phyloP scores from a whole-genome alignment of 2,329 filamentous ascomycete species.

The Botrytis pseudocinerea region DNA sequence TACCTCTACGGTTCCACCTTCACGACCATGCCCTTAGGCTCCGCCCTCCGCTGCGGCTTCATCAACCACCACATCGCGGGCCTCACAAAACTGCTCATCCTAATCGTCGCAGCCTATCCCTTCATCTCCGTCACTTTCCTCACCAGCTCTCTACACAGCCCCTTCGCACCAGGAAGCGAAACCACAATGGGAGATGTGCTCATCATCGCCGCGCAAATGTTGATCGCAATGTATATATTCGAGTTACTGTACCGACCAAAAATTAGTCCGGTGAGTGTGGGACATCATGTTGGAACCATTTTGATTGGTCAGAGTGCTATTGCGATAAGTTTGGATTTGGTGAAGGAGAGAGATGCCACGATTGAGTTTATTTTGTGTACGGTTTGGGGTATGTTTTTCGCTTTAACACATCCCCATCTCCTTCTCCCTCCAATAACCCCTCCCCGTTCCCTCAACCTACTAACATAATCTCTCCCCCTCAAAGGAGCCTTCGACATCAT shows the following conservation, averaged over 20 bases:
- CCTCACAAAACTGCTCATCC: slow-evolving; percentile 44
- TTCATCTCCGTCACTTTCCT: slow-evolving; percentile 45
- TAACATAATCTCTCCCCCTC: neutral
- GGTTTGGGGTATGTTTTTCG: slow-evolving; percentile 36
- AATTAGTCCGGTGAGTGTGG: slow-evolving; percentile 45
- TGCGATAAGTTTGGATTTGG: slow-evolving; percentile 41
- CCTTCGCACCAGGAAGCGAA: slow-evolving; percentile 36
- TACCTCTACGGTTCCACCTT: slow-evolving; percentile 43
- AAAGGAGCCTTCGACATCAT: slow-evolving; percentile 49
- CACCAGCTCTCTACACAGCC: slow-evolving; percentile 39
- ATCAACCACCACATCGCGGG: slow-evolving; percentile 51
- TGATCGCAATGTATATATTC: slow-evolving; percentile 50
- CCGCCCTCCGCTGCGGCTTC: slow-evolving; percentile 45
- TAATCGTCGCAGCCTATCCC: slow-evolving; percentile 46
- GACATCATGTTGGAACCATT: slow-evolving; percentile 44
- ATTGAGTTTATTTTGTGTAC: slow-evolving; percentile 39
- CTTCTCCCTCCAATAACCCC: neutral
- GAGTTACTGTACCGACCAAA: slow-evolving; percentile 47
- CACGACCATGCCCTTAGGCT: slow-evolving; percentile 38
- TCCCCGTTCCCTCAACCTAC: neutral
- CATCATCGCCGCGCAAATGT: slow-evolving; percentile 44
- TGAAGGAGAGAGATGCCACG: slow-evolving; percentile 36
- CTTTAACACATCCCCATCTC: neutral
- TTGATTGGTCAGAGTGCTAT: slow-evolving; percentile 46
- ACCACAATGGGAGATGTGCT: slow-evolving; percentile 47